Evolutionary conservation across 2,329 filamentous ascomycete genomes (phyloP), one percentile per base, ranked within the genome.

Genomic region (Alternaria triticimaculans): DNA sequence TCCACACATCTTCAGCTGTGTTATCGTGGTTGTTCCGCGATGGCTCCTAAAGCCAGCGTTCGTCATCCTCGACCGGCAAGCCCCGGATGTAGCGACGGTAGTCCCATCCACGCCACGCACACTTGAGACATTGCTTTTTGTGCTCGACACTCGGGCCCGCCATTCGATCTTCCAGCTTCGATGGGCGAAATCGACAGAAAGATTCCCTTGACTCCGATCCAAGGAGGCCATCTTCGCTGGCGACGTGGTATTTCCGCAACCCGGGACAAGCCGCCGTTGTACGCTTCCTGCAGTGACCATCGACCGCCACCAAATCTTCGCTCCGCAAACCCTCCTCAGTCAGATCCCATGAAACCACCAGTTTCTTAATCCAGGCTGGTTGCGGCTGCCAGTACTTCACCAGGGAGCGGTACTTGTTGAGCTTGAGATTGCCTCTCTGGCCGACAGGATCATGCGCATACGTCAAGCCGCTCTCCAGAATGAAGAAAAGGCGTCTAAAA

Each of bases 41-140:
- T n/a, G 5, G 8, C 3, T 26, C 14, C 55, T 30, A 49, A 9
- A 60, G 43, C 58, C 58, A 60, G 20, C 44, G 51, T 37, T 60
- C 58, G 50, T 56, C 51, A 28, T 33, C 23, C 14, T 46, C 51
- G 8, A 9, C 23, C 18, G 58, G 51, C 30, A 60, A n/a, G 4
- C 58, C 58, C 46, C 58, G 58, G 28, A 55, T 21, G 30, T 60
- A 60, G 43, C 50, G 51, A 10, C 44, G 50, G 44, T 60, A 56
- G 8, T 60, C 51, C 28, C 26, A 55, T 23, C 18, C 20, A 20
- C n/a, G 15, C 3, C 18, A 11, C 8, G 18, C 25, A 18, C 58
- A 60, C 28, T 43, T 60, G 58, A 60, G 45, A 44, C 44, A 60
- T 56, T 46, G 33, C 51, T 28, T 56, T 56, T 60, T 28, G 30